Percentiles rank a stretch among this genome's conserved stretches.
phyloP scores from a whole-genome alignment of 192 early-diverging fungal genomes.

The Backusella liffmaniae region DNA sequence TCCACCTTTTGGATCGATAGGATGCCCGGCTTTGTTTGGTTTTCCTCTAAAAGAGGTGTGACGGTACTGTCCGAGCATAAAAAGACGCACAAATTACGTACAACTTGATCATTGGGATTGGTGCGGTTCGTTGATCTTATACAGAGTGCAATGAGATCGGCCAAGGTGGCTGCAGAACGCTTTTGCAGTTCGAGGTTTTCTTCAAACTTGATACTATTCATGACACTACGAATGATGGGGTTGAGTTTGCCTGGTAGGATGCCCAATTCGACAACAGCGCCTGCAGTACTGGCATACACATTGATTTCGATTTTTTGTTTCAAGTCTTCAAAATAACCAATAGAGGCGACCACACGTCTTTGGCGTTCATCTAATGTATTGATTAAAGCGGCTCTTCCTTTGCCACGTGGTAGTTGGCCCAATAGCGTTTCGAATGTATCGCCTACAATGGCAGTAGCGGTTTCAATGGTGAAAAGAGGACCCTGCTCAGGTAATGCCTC shows the following conservation, averaged over 20 bases:
- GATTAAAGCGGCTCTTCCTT: constrained; percentile 34
- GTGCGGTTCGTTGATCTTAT: constrained; percentile 40
- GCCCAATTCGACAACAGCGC: constrained; percentile 77
- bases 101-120: constrained; percentile 78
- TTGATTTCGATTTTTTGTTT: constrained; percentile 65
- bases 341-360: constrained; percentile 59
- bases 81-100: constrained; percentile 84
- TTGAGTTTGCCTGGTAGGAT: constrained; percentile 80
- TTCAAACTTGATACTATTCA: constrained; percentile 81
- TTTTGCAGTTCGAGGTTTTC: constrained; percentile 58
- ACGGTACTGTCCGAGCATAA: constrained; percentile 78
- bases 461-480: constrained; percentile 55
- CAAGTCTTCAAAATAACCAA: constrained; percentile 62
- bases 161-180: constrained; percentile 52
- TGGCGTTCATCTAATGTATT: constrained; percentile 54
- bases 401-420: constrained; percentile 34
- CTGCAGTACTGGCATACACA: constrained; percentile 72
- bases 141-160: constrained; percentile 51
- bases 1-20: constrained; percentile 51
- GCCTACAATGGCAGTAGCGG: constrained; percentile 47
- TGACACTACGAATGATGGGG: constrained; percentile 80
- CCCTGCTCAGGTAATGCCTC: constrained; percentile 29
- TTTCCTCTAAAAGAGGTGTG: constrained; percentile 62
- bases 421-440: constrained; percentile 46
- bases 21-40: constrained; percentile 46